phyloP scores from a whole-genome alignment of 306 rosid species.

The Glycyrrhiza uralensis region DNA sequence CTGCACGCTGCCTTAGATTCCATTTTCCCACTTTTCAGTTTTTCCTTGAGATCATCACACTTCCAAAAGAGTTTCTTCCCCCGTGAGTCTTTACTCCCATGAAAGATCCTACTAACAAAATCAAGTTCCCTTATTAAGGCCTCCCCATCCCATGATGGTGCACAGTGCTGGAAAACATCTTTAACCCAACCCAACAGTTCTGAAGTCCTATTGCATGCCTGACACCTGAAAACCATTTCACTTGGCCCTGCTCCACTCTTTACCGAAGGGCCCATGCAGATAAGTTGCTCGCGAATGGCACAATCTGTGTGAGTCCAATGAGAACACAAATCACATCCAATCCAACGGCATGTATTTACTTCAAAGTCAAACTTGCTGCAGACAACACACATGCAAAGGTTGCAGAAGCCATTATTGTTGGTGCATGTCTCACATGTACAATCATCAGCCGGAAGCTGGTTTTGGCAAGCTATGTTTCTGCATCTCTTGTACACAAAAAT shows the following conservation, averaged over 20 bases:
- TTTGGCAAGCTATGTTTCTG: constrained; percentile 91
- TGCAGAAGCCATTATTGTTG: constrained; percentile 89
- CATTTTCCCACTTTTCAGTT: constrained; percentile 56
- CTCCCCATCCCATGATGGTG: constrained; percentile 88
- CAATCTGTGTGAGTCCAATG: constrained; percentile 99
- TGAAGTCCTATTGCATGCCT: constrained; percentile 89
- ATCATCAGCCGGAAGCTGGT: constrained; percentile 92
- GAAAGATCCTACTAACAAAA: constrained; percentile 89
- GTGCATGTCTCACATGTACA: constrained; percentile 89
- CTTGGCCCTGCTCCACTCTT: constrained; percentile 73
- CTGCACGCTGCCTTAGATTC: constrained; percentile 72
- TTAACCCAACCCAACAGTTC: constrained; percentile 97
- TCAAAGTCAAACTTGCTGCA: constrained; percentile 99
- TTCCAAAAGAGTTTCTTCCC: constrained; percentile 80
- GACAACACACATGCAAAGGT: constrained; percentile 95
- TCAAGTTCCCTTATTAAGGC: constrained; percentile 85
- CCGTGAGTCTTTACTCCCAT: constrained; percentile 81
- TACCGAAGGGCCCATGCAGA: constrained; percentile 68
- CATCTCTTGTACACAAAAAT: constrained; percentile 88
- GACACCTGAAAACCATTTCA: constrained; percentile 96
- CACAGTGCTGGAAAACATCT: constrained; percentile 97
- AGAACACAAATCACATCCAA: constrained; percentile 93
- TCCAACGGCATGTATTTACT: constrained; percentile 98
- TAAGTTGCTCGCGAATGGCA: constrained; percentile 89
- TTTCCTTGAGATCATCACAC: constrained; percentile 82